Evolutionary conservation across 2,329 filamentous ascomycete species (phyloP).

Genomic region (Sporothrix protearum): DNA sequence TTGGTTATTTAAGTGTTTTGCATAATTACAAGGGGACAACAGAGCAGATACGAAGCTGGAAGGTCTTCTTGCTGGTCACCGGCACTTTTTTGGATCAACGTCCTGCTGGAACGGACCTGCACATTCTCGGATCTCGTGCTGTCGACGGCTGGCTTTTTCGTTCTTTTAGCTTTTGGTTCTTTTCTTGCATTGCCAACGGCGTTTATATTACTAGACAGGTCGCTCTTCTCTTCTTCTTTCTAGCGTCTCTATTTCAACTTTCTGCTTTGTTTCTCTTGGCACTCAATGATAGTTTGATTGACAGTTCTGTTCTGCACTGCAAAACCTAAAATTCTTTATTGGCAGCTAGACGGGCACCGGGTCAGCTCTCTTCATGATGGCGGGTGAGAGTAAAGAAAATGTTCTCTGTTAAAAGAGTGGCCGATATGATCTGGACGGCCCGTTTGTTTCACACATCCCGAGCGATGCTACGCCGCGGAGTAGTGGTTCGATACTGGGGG

Average conservation of each 20-base stretch:
- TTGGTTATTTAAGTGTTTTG: not conserved
- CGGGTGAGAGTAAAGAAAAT: not conserved
- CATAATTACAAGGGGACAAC: not conserved
- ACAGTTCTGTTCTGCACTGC: not conserved
- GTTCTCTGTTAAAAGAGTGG: not conserved
- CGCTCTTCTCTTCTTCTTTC: not conserved
- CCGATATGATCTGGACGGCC: not conserved
- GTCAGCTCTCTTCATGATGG: not conserved
- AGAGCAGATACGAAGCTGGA: not conserved
- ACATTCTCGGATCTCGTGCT: not conserved
- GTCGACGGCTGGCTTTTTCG: not conserved
- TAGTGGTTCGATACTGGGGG: not conserved
- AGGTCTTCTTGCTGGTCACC: not conserved
- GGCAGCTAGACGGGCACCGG: not conserved
- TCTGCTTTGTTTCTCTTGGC: not conserved
- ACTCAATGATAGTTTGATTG: not conserved
- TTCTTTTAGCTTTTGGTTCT: not conserved
- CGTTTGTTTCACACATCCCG: not conserved
- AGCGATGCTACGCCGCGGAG: conserved; percentile 8
- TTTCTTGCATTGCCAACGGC: conserved; percentile 18
- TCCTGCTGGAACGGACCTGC: not conserved
- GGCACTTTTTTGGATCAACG: not conserved
- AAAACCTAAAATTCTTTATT: too few species aligned
- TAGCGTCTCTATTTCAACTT: not conserved
- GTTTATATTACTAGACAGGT: conserved; percentile 10